Evolutionary conservation across 2,329 filamentous ascomycete species (phyloP).

Genomic region (Pseudocercospora musae): DNA sequence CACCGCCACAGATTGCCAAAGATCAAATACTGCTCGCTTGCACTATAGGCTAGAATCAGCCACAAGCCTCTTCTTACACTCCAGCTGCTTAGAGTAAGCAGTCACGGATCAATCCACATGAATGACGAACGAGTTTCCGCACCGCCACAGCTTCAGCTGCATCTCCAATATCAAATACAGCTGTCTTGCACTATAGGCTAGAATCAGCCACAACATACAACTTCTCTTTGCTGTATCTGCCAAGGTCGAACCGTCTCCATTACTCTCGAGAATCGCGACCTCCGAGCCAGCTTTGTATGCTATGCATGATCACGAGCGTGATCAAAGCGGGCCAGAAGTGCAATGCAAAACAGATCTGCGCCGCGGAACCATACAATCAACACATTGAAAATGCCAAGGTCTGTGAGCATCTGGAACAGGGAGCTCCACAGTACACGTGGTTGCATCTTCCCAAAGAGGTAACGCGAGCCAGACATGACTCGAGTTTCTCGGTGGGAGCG

Average conservation of each 20-base stretch:
- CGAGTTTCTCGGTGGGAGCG: background rate
- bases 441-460: background rate
- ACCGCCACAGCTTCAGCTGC: background rate
- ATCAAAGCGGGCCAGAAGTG: background rate
- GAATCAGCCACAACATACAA: background rate
- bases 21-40: background rate
- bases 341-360: background rate
- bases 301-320: background rate
- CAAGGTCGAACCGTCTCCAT: background rate
- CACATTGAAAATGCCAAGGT: background rate
- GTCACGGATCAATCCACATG: background rate
- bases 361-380: background rate
- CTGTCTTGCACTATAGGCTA: background rate
- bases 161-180: background rate
- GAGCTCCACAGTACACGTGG: background rate
- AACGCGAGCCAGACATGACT: background rate
- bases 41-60: background rate
- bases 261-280: constrained; percentile 1
- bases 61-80: constrained; percentile 12
- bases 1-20: background rate
- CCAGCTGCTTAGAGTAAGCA: background rate
- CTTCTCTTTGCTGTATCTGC: background rate
- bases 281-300: constrained; percentile 2
- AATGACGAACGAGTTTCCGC: background rate
- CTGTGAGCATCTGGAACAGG: background rate